A percentile compares a stretch with the other conserved stretches of the same genome.
Evolutionary conservation across 805 yeast genomes (phyloP).

Genomic region (Pichia deserticola): DNA sequence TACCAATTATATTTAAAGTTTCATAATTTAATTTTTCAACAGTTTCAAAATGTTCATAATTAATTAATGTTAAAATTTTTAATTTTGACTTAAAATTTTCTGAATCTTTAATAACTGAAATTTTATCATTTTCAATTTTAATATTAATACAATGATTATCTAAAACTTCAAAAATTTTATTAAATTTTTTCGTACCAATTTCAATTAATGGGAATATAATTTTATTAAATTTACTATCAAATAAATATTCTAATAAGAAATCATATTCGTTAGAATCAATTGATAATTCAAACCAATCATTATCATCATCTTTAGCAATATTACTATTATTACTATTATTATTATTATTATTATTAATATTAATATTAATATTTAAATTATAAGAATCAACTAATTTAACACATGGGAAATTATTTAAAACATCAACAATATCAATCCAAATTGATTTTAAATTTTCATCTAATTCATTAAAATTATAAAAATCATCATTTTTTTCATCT

Average conservation of each 20-base stretch:
- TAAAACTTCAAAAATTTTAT: slow-evolving; percentile 7
- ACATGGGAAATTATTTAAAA: slow-evolving; percentile 4
- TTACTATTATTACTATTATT: no score
- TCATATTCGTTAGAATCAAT: slow-evolving; percentile 9
- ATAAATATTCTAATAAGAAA: slow-evolving; percentile 7
- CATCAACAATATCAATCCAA: slow-evolving; percentile 5
- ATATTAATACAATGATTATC: slow-evolving; percentile 3
- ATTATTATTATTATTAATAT: background rate
- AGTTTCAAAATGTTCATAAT: slow-evolving; percentile 13
- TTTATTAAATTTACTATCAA: background rate
- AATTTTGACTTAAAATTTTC: slow-evolving; percentile 5
- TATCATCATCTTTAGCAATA: background rate
- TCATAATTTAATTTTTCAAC: slow-evolving; percentile 6
- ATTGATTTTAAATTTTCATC: background rate
- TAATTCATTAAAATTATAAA: background rate
- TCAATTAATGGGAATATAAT: slow-evolving; percentile 11
- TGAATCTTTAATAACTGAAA: slow-evolving; percentile 11
- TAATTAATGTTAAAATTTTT: slow-evolving; percentile 5
- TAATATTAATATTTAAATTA: background rate
- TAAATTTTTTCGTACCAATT: slow-evolving; percentile 11
- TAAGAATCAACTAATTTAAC: slow-evolving; percentile 9
- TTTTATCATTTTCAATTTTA: slow-evolving; percentile 8
- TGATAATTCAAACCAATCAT: slow-evolving; percentile 5
- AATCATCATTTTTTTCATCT: slow-evolving; percentile 5
- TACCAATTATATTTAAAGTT: slow-evolving; percentile 11